Conservation (phyloP, 768 basidiomycete genomes). For the Amanita exitialis region DNA sequence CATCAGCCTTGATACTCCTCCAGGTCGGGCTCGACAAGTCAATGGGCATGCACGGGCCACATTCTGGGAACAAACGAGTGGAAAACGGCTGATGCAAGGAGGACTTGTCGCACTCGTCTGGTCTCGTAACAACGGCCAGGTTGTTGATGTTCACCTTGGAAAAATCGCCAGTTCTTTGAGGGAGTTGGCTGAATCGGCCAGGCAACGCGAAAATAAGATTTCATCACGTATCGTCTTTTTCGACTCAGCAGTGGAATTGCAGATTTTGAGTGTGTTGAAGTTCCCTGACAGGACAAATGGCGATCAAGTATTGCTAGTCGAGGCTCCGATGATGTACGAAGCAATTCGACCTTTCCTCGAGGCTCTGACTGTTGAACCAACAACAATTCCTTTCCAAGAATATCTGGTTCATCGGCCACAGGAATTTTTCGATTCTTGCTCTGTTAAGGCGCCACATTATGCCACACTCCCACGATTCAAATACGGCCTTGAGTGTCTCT, state of each 20-base stretch:
- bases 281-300: not conserved
- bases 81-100: slow-evolving; percentile 39
- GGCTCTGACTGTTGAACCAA: slow-evolving; percentile 46
- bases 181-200: slow-evolving; percentile 31
- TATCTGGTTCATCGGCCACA: slow-evolving; percentile 36
- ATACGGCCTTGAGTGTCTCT: slow-evolving; percentile 47
- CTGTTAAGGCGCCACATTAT: slow-evolving; percentile 45
- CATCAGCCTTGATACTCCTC: slow-evolving; percentile 32
- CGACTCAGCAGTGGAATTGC: slow-evolving; percentile 32
- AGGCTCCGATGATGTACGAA: slow-evolving; percentile 59
- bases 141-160: slow-evolving; percentile 33
- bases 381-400: slow-evolving; percentile 45
- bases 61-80: slow-evolving; percentile 42
- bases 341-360: slow-evolving; percentile 60
- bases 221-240: slow-evolving; percentile 37
- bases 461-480: slow-evolving; percentile 41
- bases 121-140: slow-evolving; percentile 10
- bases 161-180: slow-evolving; percentile 21
- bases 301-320: slow-evolving; percentile 35
- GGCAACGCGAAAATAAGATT: slow-evolving; percentile 17
- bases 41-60: slow-evolving; percentile 21
- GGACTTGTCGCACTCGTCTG: slow-evolving; percentile 44
- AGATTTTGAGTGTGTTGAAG: slow-evolving; percentile 9
- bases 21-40: slow-evolving; percentile 30
- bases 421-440: slow-evolving; percentile 20